Conservation (phyloP, 352 stramenopile genomes). For the Phytophthora sansomeana region DNA sequence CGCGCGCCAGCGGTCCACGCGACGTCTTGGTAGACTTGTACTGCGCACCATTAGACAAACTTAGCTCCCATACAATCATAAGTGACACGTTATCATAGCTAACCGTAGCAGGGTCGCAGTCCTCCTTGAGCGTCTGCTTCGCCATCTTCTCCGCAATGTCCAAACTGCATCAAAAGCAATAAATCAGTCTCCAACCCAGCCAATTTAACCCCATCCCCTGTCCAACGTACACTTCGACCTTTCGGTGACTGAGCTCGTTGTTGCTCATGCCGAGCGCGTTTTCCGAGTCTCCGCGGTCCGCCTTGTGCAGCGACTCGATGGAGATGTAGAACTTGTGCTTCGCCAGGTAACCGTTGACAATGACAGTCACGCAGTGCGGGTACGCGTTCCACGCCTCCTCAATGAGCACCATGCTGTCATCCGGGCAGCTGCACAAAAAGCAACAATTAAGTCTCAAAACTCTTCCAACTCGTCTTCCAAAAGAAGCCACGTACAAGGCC, state of each 20-base stretch:
- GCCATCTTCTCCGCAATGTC: slow-evolving; percentile 80
- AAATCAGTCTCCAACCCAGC: neutral
- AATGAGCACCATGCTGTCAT: slow-evolving; percentile 88
- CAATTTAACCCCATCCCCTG: neutral
- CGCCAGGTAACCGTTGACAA: slow-evolving; percentile 83
- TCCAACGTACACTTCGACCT: slow-evolving; percentile 74
- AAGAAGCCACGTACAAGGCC: slow-evolving; percentile 59
- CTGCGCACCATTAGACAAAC: slow-evolving; percentile 25
- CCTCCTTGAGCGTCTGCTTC: slow-evolving; percentile 79
- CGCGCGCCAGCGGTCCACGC: slow-evolving; percentile 69
- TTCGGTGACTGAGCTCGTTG: slow-evolving; percentile 77
- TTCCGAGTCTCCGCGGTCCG: slow-evolving; percentile 64
- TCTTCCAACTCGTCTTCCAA: neutral
- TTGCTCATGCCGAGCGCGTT: slow-evolving; percentile 76
- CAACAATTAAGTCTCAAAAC: neutral
- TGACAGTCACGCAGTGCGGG: slow-evolving; percentile 88
- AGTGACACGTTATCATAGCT: neutral
- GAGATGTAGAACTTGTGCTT: slow-evolving; percentile 91
- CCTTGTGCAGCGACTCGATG: slow-evolving; percentile 83
- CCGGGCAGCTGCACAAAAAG: slow-evolving; percentile 59
- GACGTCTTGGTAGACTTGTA: slow-evolving; percentile 80
- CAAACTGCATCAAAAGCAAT: slow-evolving; percentile 45
- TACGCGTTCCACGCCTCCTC: slow-evolving; percentile 91
- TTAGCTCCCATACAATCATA: neutral
- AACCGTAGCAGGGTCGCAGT: slow-evolving; percentile 71